phyloP scores from a whole-genome alignment of 2,329 filamentous ascomycete genomes.

The Colletotrichum musicola region DNA sequence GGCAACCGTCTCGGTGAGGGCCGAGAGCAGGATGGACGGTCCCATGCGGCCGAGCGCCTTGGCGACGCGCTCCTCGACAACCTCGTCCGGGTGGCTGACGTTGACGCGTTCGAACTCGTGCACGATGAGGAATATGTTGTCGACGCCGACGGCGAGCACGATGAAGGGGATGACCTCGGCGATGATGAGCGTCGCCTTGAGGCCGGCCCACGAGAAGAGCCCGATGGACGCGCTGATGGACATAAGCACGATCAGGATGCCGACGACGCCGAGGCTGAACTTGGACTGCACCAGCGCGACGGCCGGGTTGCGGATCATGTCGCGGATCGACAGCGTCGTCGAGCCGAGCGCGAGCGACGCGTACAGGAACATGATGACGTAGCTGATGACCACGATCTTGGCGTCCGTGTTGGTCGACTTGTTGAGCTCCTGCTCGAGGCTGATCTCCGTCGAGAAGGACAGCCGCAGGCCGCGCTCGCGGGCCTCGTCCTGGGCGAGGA shows the following conservation, averaged over 20 bases:
- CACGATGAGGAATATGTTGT: slow-evolving; percentile 99
- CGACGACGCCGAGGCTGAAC: slow-evolving; percentile 93
- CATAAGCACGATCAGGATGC: slow-evolving; percentile 96
- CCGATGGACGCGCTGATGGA: slow-evolving; percentile 96
- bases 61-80: slow-evolving; percentile 87
- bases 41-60: slow-evolving; percentile 95
- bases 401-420: slow-evolving; percentile 99
- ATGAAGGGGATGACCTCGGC: slow-evolving; percentile 99
- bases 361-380: slow-evolving; percentile 98
- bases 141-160: slow-evolving; percentile 94
- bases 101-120: slow-evolving; percentile 98
- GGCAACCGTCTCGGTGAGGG: slow-evolving; percentile 92
- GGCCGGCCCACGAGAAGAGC: slow-evolving; percentile 88
- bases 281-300: slow-evolving; percentile 94
- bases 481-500: slow-evolving; percentile 86
- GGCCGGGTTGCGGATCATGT: slow-evolving; percentile 84
- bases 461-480: slow-evolving; percentile 81
- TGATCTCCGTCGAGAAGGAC: slow-evolving; percentile 96
- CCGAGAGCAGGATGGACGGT: slow-evolving; percentile 94
- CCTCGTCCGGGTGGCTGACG: slow-evolving; percentile 87
- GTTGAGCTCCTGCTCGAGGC: slow-evolving; percentile 94
- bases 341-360: slow-evolving; percentile 93
- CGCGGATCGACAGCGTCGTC: slow-evolving; percentile 81
- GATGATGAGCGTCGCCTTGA: slow-evolving; percentile 97
- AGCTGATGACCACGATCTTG: slow-evolving; percentile 96